Conservation (phyloP, 2,329 filamentous ascomycete genomes). For the Epichloe elymi region DNA sequence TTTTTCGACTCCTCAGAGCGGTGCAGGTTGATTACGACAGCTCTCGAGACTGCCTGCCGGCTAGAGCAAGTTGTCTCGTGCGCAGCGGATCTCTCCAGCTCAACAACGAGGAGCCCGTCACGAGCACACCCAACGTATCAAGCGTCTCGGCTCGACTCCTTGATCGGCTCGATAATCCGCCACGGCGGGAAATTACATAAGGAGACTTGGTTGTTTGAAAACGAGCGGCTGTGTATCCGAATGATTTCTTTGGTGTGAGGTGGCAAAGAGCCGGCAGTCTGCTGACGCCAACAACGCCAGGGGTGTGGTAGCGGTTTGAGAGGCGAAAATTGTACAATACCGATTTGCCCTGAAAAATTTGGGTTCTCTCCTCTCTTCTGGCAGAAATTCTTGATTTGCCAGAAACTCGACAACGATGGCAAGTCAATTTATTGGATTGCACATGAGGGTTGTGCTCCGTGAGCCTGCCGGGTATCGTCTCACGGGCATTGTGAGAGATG, state of each 20-base stretch:
- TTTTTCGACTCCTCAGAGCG: not conserved
- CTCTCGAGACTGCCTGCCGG: not conserved
- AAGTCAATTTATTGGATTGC: slow-evolving; percentile 59
- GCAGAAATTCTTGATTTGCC: not conserved
- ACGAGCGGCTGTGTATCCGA: not conserved
- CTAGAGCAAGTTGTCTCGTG: not conserved
- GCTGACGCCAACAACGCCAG: not conserved
- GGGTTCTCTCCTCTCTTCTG: not conserved
- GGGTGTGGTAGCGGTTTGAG: not conserved
- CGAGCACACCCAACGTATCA: not conserved
- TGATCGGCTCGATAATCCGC: not conserved
- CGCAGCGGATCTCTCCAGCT: not conserved
- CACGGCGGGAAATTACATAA: not conserved
- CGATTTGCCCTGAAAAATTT: not conserved
- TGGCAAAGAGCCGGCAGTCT: not conserved
- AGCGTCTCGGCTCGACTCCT: not conserved
- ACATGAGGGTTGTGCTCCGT: slow-evolving; percentile 60
- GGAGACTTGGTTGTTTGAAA: not conserved
- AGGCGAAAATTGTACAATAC: not conserved
- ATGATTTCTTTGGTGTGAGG: not conserved
- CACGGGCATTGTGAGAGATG: slow-evolving; percentile 56
- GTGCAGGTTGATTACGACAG: not conserved
- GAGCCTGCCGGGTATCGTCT: slow-evolving; percentile 51
- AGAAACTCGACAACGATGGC: slow-evolving; percentile 24
- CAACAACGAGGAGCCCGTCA: not conserved